A percentile compares a stretch with the other conserved stretches of the same genome.
phyloP scores from a whole-genome alignment of 176 grass and related monocot species.

The Eleusine coracana region DNA sequence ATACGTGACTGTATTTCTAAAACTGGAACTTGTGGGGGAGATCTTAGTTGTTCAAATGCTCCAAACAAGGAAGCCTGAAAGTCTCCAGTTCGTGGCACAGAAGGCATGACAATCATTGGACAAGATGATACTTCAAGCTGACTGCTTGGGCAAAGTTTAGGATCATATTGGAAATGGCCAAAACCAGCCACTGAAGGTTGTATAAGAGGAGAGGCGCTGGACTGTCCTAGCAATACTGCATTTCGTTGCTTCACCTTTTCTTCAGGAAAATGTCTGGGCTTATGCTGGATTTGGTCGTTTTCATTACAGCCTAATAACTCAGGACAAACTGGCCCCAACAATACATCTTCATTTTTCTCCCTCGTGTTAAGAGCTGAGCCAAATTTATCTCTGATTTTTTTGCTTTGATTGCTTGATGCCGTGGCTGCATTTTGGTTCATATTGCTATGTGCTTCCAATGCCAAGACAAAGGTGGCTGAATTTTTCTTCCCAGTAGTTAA shows the following conservation, averaged over 20 bases:
- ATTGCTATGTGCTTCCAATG: background rate
- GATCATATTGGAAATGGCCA: conserved; percentile 25
- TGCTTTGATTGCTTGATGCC: background rate
- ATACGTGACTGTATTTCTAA: conserved; percentile 1
- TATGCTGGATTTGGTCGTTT: background rate
- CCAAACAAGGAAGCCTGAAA: conserved; percentile 22
- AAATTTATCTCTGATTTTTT: conserved; percentile 3
- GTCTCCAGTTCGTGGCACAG: too few species aligned
- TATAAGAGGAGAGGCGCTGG: conserved; percentile 9
- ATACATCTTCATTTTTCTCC: background rate
- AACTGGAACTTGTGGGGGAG: background rate
- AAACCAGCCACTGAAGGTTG: background rate
- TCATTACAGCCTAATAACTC: background rate
- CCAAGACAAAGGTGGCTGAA: background rate
- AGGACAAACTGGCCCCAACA: background rate
- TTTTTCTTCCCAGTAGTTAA: conserved; percentile 13
- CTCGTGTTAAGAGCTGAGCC: background rate
- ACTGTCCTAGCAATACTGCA: conserved; percentile 25
- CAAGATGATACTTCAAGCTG: background rate
- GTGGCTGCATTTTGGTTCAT: background rate
- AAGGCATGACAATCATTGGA: too few species aligned
- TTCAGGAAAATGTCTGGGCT: background rate
- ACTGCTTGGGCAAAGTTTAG: conserved; percentile 19
- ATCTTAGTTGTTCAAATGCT: conserved; percentile 35
- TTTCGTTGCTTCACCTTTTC: conserved; percentile 1